These are phyloP conservation scores for Eucalyptus sp. DNA, from an alignment of 345 rosid species.

Conservation along the genomic window DNA sequence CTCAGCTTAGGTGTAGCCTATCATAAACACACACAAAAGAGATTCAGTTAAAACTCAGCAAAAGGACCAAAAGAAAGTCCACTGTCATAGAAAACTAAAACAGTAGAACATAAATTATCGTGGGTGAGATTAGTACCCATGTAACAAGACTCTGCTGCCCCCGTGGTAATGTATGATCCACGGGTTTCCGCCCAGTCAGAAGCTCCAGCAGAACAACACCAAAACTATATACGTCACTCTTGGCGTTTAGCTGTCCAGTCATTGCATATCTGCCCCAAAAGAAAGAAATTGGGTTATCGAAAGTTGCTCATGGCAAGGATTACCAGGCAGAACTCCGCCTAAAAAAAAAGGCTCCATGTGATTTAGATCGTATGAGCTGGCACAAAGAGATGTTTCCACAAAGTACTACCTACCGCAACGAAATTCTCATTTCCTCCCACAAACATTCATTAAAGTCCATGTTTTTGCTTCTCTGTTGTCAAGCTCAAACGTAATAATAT, in stretches of 20 bases:
- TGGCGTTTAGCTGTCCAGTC: slow-evolving; percentile 91
- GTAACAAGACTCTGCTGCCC: slow-evolving; percentile 72
- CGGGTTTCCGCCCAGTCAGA: slow-evolving; percentile 92
- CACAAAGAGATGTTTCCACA: not conserved
- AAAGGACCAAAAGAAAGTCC: not conserved
- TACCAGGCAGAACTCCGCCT: not conserved
- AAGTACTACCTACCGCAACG: not conserved
- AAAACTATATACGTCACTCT: slow-evolving; percentile 49
- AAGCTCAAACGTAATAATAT: not conserved
- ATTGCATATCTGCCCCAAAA: slow-evolving; percentile 65
- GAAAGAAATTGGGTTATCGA: not conserved
- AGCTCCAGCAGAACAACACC: slow-evolving; percentile 89
- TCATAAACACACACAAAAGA: not conserved
- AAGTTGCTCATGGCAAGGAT: not conserved
- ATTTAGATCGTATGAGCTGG: not conserved
- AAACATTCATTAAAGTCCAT: not conserved
- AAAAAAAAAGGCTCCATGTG: not conserved
- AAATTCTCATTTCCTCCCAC: not conserved
- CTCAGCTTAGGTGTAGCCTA: slow-evolving; percentile 94
- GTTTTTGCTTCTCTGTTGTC: not conserved
- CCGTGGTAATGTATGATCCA: slow-evolving; percentile 89
- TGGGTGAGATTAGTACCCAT: slow-evolving; percentile 35
- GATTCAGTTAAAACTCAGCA: not conserved
- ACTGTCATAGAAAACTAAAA: not conserved
- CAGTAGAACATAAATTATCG: not conserved